Base-by-base conservation (phyloP, 2,329 filamentous ascomycete genomes). In the Alternaria rosae region DNA sequence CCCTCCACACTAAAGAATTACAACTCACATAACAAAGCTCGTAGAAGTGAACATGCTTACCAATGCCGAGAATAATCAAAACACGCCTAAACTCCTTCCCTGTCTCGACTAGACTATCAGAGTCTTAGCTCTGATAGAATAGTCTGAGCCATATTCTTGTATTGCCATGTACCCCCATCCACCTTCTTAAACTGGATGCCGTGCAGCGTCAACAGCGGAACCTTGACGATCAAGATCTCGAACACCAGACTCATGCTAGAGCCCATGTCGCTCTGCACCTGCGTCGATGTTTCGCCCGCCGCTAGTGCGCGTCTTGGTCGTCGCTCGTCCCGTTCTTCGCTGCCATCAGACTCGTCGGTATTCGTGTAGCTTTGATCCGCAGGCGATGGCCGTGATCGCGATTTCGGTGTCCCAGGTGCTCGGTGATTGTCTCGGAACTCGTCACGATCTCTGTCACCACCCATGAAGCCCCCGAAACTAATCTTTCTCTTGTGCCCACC, bases 111-210 rank as follows among this genome's bases (percentile, higher is more conserved):
- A 26, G 25, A 38, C 23, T 6, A 35, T 65, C 62, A 67, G 20
- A 65, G 57, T 23, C 60, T 60, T 70, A 99, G 82, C 78, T 95
- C 93, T 75, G 91, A 89, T 70, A 99, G 84, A 73, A 99, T 97
- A 72, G 93, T 93, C 80, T 97, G 94, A 35, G 95, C 95, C 93
- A 98, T 96, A 75, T 92, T 94, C 84, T 97, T 97, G 82, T 97
- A 99, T 80, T 97, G 94, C 94, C 94, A 98, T 61, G 95, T 98
- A 62, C 96, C 94, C 35, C 95, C 94, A 59, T 92, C 88, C 70
- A 98, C 90, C 77, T 95, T 93, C 85, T 99, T 99, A 84, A 99
- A 99, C 79, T 98, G 95, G 64, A 99, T 94, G 51, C 95, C 95
- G 76, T 99, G 94, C 59, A 99, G 82, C 43, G 91, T 93, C 63